Percentiles rank a stretch among this genome's conserved stretches.
These are phyloP conservation scores for Abrus pulchellus DNA, from an alignment of 306 rosid species.

Conservation along the genomic window DNA sequence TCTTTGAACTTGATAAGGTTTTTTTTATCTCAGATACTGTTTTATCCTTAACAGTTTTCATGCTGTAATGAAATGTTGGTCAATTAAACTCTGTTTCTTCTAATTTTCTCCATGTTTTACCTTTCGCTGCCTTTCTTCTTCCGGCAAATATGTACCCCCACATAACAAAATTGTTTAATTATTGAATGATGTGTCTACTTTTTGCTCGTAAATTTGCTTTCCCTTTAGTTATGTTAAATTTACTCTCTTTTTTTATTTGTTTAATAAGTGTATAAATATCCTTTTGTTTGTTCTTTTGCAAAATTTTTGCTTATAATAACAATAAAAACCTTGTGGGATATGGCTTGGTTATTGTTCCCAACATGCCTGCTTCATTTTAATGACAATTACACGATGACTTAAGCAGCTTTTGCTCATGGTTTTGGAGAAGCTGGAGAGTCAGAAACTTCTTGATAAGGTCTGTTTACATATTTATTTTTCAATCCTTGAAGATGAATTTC, in stretches of 20 bases:
- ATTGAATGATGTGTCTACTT: not conserved
- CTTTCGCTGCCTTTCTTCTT: constrained; percentile 7
- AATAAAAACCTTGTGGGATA: not conserved
- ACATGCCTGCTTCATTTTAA: constrained; percentile 35
- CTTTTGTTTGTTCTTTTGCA: constrained; percentile 17
- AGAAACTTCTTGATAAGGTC: constrained; percentile 66
- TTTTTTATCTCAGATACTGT: constrained; percentile 31
- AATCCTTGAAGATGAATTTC: constrained; percentile 1
- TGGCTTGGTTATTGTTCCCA: constrained; percentile 17
- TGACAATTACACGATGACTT: constrained; percentile 54
- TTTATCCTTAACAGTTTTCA: not conserved
- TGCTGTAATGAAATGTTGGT: not conserved
- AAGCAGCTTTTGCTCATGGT: constrained; percentile 68
- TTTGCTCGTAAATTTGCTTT: constrained; percentile 2
- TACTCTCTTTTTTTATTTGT: not conserved
- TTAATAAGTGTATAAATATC: not conserved
- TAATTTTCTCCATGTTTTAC: constrained; percentile 10
- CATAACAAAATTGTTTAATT: constrained; percentile 5
- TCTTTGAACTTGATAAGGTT: constrained; percentile 18
- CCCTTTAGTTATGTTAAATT: not conserved
- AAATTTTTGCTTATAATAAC: not conserved
- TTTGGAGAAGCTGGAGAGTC: constrained; percentile 55
- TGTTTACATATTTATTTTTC: constrained; percentile 43
- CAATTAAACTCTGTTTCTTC: constrained; percentile 8
- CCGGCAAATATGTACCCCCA: not conserved